Conservation (phyloP, 73 alveolate species). For the Tetrahymena thermophila region DNA sequence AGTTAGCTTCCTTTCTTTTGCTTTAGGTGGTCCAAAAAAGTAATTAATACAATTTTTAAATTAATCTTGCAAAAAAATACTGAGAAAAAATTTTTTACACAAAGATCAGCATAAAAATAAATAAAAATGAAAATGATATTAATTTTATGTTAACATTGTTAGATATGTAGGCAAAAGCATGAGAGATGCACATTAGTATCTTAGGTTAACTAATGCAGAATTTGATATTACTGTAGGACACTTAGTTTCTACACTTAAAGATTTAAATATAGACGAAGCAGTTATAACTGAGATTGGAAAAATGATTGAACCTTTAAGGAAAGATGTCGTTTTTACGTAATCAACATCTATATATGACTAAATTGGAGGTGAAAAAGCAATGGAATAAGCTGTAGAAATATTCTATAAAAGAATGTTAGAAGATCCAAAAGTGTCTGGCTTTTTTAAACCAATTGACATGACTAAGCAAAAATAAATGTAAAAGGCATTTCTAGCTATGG, state of each 20-base stretch:
- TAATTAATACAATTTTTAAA: no score
- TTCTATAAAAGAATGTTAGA: neutral
- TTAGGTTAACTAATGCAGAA: neutral
- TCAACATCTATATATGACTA: neutral
- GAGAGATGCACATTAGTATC: slow-evolving; percentile 33
- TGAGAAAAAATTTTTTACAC: no score
- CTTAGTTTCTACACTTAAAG: slow-evolving; percentile 9
- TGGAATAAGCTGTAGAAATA: neutral
- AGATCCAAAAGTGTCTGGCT: neutral
- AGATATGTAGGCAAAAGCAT: slow-evolving; percentile 21
- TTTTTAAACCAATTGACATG: neutral
- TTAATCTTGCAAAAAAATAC: no score
- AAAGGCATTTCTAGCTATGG: neutral
- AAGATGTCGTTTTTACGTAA: neutral
- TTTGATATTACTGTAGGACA: slow-evolving; percentile 9
- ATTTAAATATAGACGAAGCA: slow-evolving; percentile 1
- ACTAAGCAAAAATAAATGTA: neutral
- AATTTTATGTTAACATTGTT: neutral
- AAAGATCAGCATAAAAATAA: no score
- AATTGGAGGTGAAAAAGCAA: neutral
- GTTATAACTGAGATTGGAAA: slow-evolving; percentile 8
- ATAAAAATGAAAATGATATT: neutral
- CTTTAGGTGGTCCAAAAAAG: slow-evolving; percentile 22
- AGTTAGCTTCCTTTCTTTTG: slow-evolving; percentile 12
- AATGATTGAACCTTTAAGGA: neutral